Evolutionary conservation across 768 basidiomycete species (phyloP).

Genomic region (Mycena amicta): DNA sequence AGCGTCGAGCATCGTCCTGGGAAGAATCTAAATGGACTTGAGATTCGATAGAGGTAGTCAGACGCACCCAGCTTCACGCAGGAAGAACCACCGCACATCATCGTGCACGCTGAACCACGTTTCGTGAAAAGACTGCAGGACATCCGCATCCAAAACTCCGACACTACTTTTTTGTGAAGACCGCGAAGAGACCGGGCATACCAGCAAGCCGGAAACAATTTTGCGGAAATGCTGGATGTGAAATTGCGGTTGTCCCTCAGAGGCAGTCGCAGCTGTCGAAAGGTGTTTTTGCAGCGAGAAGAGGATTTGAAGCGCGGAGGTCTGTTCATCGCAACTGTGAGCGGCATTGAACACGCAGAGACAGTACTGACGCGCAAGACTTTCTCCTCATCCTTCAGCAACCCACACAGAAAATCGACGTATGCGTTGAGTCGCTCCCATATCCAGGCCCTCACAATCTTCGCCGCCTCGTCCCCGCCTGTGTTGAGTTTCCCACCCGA

Average conservation of each 20-base stretch:
- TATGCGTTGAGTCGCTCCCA: constrained; percentile 75
- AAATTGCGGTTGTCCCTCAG: constrained; percentile 59
- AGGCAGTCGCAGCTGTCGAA: constrained; percentile 61
- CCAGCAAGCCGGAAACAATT: constrained; percentile 59
- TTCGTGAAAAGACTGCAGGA: constrained; percentile 63
- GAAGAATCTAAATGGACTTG: too few species aligned
- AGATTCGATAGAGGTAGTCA: too few species aligned
- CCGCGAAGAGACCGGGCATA: constrained; percentile 58
- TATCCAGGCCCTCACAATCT: constrained; percentile 78
- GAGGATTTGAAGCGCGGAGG: constrained; percentile 70
- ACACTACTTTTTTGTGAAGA: constrained; percentile 26
- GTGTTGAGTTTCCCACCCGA: constrained; percentile 56
- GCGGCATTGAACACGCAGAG: neutral
- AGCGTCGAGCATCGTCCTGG: constrained; percentile 36
- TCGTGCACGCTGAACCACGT: constrained; percentile 79
- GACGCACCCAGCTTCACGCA: constrained; percentile 71
- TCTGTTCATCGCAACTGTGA: constrained; percentile 42
- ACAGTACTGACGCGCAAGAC: constrained; percentile 61
- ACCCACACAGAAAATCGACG: constrained; percentile 63
- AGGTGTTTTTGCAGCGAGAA: constrained; percentile 78
- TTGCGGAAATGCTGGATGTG: constrained; percentile 69
- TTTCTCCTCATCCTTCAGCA: constrained; percentile 80
- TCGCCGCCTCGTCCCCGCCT: constrained; percentile 55
- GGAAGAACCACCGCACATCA: constrained; percentile 88
- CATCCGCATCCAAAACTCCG: constrained; percentile 55